These are phyloP conservation scores for Cyberlindnera maritima DNA, from an alignment of 805 yeast species.

Conservation along the genomic window DNA sequence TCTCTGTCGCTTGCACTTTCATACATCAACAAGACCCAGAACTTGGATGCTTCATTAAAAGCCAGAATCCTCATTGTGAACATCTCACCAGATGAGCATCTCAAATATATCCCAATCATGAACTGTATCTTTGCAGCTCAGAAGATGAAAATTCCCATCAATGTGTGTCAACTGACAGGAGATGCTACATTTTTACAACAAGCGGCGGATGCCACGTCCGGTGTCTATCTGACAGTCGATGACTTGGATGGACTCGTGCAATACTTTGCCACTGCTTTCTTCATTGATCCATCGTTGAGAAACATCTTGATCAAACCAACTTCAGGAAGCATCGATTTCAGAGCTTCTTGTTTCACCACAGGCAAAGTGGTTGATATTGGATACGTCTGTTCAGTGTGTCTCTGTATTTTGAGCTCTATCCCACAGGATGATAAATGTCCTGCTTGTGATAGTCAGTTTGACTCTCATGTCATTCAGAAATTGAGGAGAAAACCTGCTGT, in stretches of 20 bases:
- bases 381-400: slow-evolving; percentile 90
- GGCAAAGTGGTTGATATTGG: slow-evolving; percentile 92
- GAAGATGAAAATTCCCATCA: slow-evolving; percentile 84
- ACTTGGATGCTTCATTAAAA: slow-evolving; percentile 45
- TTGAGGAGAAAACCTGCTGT: slow-evolving; percentile 62
- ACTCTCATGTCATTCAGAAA: slow-evolving; percentile 54
- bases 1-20: slow-evolving; percentile 82
- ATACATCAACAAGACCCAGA: slow-evolving; percentile 60
- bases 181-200: slow-evolving; percentile 88
- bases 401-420: slow-evolving; percentile 69
- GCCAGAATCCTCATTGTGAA: slow-evolving; percentile 65
- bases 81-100: slow-evolving; percentile 69
- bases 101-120: slow-evolving; percentile 91
- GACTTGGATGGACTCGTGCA: slow-evolving; percentile 79
- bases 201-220: slow-evolving; percentile 92
- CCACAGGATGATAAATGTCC: slow-evolving; percentile 77
- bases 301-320: slow-evolving; percentile 78
- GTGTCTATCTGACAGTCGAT: slow-evolving; percentile 71
- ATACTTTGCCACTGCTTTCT: slow-evolving; percentile 75
- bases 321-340: slow-evolving; percentile 81
- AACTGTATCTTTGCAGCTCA: slow-evolving; percentile 95
- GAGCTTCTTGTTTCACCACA: slow-evolving; percentile 91
- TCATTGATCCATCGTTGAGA: slow-evolving; percentile 81
- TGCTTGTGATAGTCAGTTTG: slow-evolving; percentile 80
- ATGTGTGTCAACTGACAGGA: slow-evolving; percentile 76